Evolutionary conservation across 495 filamentous ascomycete species (phyloP).

Genomic region (Annulohypoxylon nitens): DNA sequence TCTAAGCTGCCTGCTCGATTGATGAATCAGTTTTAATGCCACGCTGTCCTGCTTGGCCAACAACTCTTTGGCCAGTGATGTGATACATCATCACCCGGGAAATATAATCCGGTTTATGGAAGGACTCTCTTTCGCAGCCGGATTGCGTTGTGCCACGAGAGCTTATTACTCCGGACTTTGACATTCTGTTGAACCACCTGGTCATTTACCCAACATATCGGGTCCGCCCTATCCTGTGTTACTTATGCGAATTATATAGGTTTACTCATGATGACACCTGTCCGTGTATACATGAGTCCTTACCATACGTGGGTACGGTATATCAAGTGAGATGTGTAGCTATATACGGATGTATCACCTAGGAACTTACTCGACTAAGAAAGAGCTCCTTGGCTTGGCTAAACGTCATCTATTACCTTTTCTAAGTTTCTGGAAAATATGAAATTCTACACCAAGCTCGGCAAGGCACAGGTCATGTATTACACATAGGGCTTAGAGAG

Average conservation of each 20-base stretch:
- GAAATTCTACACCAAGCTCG: conserved; percentile 12
- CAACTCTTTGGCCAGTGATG: neutral
- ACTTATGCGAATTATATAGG: conserved; percentile 13
- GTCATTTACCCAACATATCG: conserved; percentile 23
- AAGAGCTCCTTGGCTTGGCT: conserved; percentile 12
- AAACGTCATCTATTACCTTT: conserved; percentile 1
- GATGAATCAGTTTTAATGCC: neutral
- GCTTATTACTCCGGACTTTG: conserved; percentile 20
- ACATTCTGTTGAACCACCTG: conserved; percentile 12
- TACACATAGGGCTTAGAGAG: conserved; percentile 16
- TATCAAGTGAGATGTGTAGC: neutral
- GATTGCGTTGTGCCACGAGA: conserved; percentile 13
- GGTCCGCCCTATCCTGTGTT: conserved; percentile 4
- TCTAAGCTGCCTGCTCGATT: conserved; percentile 22
- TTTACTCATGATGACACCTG: neutral
- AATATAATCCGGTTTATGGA: neutral
- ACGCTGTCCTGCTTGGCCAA: neutral
- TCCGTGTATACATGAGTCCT: conserved; percentile 1
- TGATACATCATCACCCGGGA: neutral
- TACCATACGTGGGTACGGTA: neutral
- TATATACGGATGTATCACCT: neutral
- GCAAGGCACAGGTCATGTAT: conserved; percentile 9
- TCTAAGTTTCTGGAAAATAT: conserved; percentile 8
- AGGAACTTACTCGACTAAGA: conserved; percentile 2
- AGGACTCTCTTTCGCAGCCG: conserved; percentile 9